Evolutionary conservation across 2,329 filamentous ascomycete species (phyloP), one percentile per base, ranked within the genome.

Genomic region (Botrytis tulipae): DNA sequence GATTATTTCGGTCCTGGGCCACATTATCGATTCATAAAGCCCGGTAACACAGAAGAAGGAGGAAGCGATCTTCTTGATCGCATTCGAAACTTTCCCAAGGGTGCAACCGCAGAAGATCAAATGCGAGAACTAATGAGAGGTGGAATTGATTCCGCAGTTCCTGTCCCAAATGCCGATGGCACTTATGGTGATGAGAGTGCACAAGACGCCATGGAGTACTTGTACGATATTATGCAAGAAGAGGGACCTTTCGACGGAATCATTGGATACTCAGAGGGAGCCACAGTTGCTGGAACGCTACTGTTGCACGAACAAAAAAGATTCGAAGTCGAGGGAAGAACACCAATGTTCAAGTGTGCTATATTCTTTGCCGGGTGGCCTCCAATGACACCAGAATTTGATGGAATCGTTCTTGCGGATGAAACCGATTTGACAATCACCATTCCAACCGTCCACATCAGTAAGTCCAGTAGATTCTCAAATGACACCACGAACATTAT

Each of bases 191-290:
- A 76, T 59, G 51, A 77, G 32, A 79, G 77, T 40, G 70, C 70
- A 25, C 57, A 72, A 65, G 72, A 73, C n/a, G 66, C 72, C 25
- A 62, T 73, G 44, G 72, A 73, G 10, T 62, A 62, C 40, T 32
- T 73, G 14, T 80, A 84, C 76, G 78, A 84, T 16, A 83, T 85
- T 9, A 82, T 89, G 76, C 83, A 86, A 25, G 82, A 85, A 51
- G 79, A 82, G 4, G 83, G 83, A 0, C 83, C 83, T 2, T 84
- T 88, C 73, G 85, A 87, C 74, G 88, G 86, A 4, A 85, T 90
- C 63, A 83, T 90, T 29, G 88, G 88, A 1, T 90, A 90, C 77
- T 89, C 87, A 0, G 88, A 90, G 78, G 88, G 88, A 4, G 87
- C 88, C 1, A 86, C 86, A 0, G 84, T 87, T 22, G 88, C 88